Base-by-base conservation (phyloP, 1,284 basidiomycete genomes). In the Leccinum pachyderme region DNA sequence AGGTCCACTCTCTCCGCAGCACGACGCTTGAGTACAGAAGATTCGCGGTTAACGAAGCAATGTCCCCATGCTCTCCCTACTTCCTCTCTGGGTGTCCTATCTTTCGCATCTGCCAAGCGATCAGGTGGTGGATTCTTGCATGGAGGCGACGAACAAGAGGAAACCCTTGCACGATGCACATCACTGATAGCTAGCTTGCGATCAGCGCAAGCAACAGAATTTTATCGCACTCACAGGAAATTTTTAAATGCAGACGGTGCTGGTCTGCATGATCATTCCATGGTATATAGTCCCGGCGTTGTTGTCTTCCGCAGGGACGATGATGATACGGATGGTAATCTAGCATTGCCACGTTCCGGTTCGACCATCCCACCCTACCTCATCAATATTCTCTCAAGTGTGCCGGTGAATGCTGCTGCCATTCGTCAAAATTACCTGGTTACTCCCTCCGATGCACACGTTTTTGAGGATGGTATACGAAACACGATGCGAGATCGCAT, bases 241-340 rank as follows among this genome's bases (percentile, higher is more conserved):
- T 71, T 71, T 56, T 56, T 67, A 18, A 63, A 52, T 4, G 63
- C 68, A 15, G 74, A 75, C 28, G 71, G 74, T 39, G 72, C 71
- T 24, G 75, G 74, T 32, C 63, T 79, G 27, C 73, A 77, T 47
- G 75, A 79, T 47, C 75, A 80, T 57, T 74, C 79, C 15, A 75
- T 82, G 70, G 70, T 81, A 24, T 81, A 79, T 60, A 76, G 77
- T 18, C 79, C 80, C 13, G 72, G 72, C 29, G 73, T 81, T 27
- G 72, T 76, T 35, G 74, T 75, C n/a, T 73, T 81, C 64, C 72
- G 79, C n/a, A 72, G 72, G 54, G 80, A 81, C 53, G 66, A 73
- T 11, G 69, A 70, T 45, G 56, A 56, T 44, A 11, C 50, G n/a
- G 60, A 55, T 28, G 39, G 22, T n/a, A 52, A 66, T 32, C 28